phyloP scores from a whole-genome alignment of 2,329 filamentous ascomycete species.

The Claviceps pusilla region DNA sequence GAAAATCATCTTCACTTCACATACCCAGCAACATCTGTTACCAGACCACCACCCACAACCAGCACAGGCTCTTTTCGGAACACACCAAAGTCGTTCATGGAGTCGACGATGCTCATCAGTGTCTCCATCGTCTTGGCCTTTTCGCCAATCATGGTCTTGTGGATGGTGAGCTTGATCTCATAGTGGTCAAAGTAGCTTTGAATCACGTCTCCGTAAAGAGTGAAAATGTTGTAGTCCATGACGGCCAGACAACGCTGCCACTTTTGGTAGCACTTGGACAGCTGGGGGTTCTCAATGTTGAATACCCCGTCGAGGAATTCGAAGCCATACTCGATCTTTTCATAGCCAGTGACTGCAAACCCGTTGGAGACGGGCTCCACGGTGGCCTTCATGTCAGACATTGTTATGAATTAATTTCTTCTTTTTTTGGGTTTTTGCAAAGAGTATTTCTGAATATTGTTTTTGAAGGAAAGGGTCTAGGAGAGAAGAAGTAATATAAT shows the following conservation, averaged over 20 bases:
- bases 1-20: constrained; percentile 11
- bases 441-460: no score
- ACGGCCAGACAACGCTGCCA: constrained; percentile 54
- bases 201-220: constrained; percentile 51
- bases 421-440: no score
- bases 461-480: no score
- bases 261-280: constrained; percentile 48
- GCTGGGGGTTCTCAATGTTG: constrained; percentile 40
- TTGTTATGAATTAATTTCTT: constrained; percentile 14
- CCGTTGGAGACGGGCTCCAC: constrained; percentile 48
- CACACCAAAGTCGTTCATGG: constrained; percentile 59
- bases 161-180: constrained; percentile 45
- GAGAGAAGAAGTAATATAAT: not conserved
- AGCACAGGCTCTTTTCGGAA: constrained; percentile 54
- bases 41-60: constrained; percentile 52
- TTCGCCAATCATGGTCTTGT: constrained; percentile 61
- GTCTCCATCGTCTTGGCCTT: constrained; percentile 62
- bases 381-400: constrained; percentile 56
- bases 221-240: constrained; percentile 58
- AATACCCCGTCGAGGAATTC: constrained; percentile 58
- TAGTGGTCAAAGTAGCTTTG: constrained; percentile 53
- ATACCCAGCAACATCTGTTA: constrained; percentile 62
- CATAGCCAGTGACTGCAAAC: constrained; percentile 57
- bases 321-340: constrained; percentile 66
- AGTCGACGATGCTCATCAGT: constrained; percentile 53